Evolutionary conservation across 768 basidiomycete species (phyloP).

Genomic region (Macrolepiota dolichaula): DNA sequence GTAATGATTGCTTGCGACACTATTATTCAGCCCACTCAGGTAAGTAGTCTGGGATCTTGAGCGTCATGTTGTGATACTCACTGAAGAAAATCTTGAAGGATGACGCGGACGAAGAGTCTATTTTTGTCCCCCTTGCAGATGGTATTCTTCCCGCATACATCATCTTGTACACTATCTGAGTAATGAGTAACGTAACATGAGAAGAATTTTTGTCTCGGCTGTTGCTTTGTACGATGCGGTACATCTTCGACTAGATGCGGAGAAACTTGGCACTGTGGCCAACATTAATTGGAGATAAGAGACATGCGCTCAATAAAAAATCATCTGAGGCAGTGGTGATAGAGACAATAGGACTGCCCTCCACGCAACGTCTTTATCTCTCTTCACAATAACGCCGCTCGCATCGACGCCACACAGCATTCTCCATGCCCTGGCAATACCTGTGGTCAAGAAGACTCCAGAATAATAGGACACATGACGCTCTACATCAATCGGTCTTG

Average conservation of each 20-base stretch:
- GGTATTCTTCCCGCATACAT: too few species aligned
- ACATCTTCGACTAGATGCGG: too few species aligned
- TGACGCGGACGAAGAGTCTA: too few species aligned
- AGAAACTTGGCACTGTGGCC: slow-evolving; percentile 1
- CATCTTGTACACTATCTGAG: too few species aligned
- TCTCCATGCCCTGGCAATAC: slow-evolving; percentile 49
- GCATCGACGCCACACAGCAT: slow-evolving; percentile 11
- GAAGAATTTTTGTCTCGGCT: too few species aligned
- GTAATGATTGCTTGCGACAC: slow-evolving; percentile 62
- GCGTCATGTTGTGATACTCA: too few species aligned
- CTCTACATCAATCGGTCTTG: too few species aligned
- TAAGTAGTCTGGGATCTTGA: slow-evolving; percentile 1
- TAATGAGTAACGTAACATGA: too few species aligned
- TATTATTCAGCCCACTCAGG: slow-evolving; percentile 34
- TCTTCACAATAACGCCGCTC: slow-evolving; percentile 13
- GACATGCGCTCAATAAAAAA: slow-evolving; percentile 43
- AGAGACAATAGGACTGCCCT: slow-evolving; percentile 1
- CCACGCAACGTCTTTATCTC: slow-evolving; percentile 23
- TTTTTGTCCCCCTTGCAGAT: too few species aligned
- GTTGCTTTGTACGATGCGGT: too few species aligned
- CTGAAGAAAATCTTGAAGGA: too few species aligned
- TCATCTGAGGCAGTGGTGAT: slow-evolving; percentile 22
- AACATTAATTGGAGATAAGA: slow-evolving; percentile 42
- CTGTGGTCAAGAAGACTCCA: slow-evolving; percentile 15
- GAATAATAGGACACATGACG: neutral